These are phyloP conservation scores for Nakazawaea pomicola DNA, from an alignment of 805 yeast genomes.

Conservation along the genomic window DNA sequence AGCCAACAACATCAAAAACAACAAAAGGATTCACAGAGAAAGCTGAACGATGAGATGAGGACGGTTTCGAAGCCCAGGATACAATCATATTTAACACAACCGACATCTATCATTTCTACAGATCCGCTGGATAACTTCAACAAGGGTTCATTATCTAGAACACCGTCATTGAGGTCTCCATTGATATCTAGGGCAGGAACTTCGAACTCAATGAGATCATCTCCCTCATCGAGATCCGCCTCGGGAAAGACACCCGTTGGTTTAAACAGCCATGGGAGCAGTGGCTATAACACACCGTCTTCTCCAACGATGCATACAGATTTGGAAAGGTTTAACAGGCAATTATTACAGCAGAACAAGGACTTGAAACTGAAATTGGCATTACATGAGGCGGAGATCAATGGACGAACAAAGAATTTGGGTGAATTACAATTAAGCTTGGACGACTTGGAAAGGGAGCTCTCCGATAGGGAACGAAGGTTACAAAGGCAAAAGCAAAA, in stretches of 20 bases:
- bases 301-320: neutral
- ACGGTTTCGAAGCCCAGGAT: too few relatives aligned
- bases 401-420: conserved; percentile 39
- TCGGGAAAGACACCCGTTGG: too few relatives aligned
- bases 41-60: too few relatives aligned
- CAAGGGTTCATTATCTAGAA: too few relatives aligned
- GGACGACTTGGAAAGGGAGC: conserved; percentile 39
- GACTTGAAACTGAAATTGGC: conserved; percentile 1
- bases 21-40: conserved; percentile 15
- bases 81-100: conserved; percentile 7
- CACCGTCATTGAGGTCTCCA: too few relatives aligned
- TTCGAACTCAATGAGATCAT: neutral
- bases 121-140: too few relatives aligned
- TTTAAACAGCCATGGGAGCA: neutral
- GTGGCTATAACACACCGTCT: neutral
- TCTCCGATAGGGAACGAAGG: conserved; percentile 40
- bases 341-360: conserved; percentile 15
- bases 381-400: conserved; percentile 26
- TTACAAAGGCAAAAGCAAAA: conserved; percentile 40
- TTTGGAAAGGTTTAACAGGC: conserved; percentile 7
- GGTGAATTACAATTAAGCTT: conserved; percentile 39
- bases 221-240: too few relatives aligned
- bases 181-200: too few relatives aligned
- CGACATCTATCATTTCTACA: too few relatives aligned
- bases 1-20: conserved; percentile 14